These are phyloP conservation scores for Hymenochaete sp. DNA, from an alignment of 1,284 basidiomycete genomes.

Conservation along the genomic window DNA sequence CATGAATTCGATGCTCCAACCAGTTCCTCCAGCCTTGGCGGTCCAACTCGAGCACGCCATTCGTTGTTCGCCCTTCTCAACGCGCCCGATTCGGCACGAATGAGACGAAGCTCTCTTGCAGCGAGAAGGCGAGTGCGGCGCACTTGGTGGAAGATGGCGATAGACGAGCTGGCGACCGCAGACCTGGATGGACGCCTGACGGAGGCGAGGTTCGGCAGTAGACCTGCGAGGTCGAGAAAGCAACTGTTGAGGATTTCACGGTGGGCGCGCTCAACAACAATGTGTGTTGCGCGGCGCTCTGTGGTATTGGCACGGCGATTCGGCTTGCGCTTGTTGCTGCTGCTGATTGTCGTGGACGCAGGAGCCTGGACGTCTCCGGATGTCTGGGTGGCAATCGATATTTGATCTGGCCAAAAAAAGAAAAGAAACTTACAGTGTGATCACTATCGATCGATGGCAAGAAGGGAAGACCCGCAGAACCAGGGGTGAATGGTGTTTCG, in stretches of 20 bases:
- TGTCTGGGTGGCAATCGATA: too few species aligned
- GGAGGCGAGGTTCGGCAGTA: slow-evolving; percentile 81
- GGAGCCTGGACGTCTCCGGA: too few species aligned
- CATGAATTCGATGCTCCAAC: slow-evolving; percentile 55
- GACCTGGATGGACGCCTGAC: slow-evolving; percentile 90
- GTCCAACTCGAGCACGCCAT: slow-evolving; percentile 69
- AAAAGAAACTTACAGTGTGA: too few species aligned
- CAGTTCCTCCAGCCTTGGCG: slow-evolving; percentile 62
- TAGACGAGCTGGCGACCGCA: slow-evolving; percentile 88
- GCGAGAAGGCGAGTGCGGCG: slow-evolving; percentile 73
- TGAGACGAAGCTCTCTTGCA: slow-evolving; percentile 63
- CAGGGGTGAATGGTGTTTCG: too few species aligned
- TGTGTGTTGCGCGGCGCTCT: slow-evolving; percentile 88
- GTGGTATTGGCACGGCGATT: slow-evolving; percentile 84
- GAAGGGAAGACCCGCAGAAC: too few species aligned
- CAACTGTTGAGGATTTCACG: slow-evolving; percentile 86
- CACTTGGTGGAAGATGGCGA: slow-evolving; percentile 74
- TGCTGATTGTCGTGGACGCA: too few species aligned
- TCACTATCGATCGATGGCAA: too few species aligned
- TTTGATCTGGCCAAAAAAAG: too few species aligned
- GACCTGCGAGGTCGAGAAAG: slow-evolving; percentile 81
- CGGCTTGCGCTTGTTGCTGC: slow-evolving; percentile 74
- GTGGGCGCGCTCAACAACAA: slow-evolving; percentile 86
- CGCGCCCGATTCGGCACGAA: slow-evolving; percentile 72
- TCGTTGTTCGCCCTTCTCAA: slow-evolving; percentile 80